These are phyloP conservation scores for Pichia occidentalis DNA, from an alignment of 805 yeast species.

Conservation along the genomic window DNA sequence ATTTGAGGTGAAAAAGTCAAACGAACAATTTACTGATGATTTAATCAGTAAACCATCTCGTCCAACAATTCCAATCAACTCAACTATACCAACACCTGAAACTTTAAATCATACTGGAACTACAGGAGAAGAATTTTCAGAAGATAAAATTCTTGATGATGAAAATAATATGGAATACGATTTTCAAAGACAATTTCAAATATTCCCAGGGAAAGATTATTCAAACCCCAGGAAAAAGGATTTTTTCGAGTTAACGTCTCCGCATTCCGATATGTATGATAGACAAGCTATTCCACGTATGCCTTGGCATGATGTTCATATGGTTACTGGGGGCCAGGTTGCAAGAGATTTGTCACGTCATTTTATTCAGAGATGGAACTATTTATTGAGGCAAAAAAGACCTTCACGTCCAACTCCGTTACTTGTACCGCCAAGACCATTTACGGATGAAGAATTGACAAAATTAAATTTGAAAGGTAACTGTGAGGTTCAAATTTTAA, in stretches of 20 bases:
- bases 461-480: constrained; percentile 65
- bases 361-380: constrained; percentile 97
- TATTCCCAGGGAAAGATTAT: constrained; percentile 95
- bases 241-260: constrained; percentile 71
- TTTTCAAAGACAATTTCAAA: constrained; percentile 39
- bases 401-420: constrained; percentile 93
- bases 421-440: constrained; percentile 86
- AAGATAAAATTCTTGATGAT: not conserved
- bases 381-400: constrained; percentile 81
- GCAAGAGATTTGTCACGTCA: constrained; percentile 92
- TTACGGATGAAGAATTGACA: constrained; percentile 63
- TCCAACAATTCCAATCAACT: not conserved
- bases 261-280: constrained; percentile 89
- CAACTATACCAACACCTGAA: too few species aligned
- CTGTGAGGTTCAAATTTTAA: constrained; percentile 82
- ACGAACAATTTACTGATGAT: not conserved
- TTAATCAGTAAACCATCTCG: not conserved
- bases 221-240: constrained; percentile 93
- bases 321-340: constrained; percentile 89
- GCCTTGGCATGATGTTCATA: constrained; percentile 99
- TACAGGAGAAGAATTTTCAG: not conserved
- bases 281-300: constrained; percentile 76
- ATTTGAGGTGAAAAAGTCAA: constrained; percentile 22
- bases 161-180: constrained; percentile 12
- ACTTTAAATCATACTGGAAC: not conserved